Base-by-base conservation (phyloP, 179 eudicot species). In the Actinidia chinensis region DNA sequence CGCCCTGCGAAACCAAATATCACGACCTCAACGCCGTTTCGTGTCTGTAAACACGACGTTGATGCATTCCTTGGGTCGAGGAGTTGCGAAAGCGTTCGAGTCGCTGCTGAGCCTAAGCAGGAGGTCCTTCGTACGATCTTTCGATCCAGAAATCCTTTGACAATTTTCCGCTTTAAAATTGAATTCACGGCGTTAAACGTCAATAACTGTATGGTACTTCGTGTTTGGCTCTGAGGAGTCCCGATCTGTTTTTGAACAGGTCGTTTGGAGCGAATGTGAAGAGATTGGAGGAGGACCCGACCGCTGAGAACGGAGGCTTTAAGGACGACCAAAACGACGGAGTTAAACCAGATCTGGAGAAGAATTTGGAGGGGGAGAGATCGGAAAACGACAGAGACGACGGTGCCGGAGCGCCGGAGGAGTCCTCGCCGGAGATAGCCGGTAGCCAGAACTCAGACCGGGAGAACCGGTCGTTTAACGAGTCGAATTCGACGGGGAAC, bases 231-330 rank as follows among this genome's bases (percentile, higher is more conserved):
- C 79, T 72, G 69, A 58, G 48, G 52, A 25, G 36, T 54, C 47
- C 67, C 58, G 51, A 44, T 58, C 56, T 59, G 18, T 23, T 28
- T 0, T n/a, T 65, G 22, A 14, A 48, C 82, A 89, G 90, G 82
- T 84, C 89, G 59, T 79, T 89, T 80, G 84, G 87, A 71, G 72
- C 67, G 83, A 89, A 85, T 85, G 88, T 85, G 86, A 89, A 87
- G 81, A 82, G 79, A 84, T 83, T 89, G 63, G 77, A 85, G 79
- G 87, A 87, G 80, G 91, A 89, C 76, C 81, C n/a, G n/a, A n/a
- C n/a, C n/a, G n/a, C n/a, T n/a, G 81, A 10, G 87, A 85, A 9
- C 59, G 52, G 52, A 68, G n/a, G 67, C 67, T 43, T 48, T 52
- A 77, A 74, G 54, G 82, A 65, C 20, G 46, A 54, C 25, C 76